These are phyloP conservation scores for Gastroboletus turbinatus DNA, from an alignment of 1,284 basidiomycete genomes.

Conservation along the genomic window DNA sequence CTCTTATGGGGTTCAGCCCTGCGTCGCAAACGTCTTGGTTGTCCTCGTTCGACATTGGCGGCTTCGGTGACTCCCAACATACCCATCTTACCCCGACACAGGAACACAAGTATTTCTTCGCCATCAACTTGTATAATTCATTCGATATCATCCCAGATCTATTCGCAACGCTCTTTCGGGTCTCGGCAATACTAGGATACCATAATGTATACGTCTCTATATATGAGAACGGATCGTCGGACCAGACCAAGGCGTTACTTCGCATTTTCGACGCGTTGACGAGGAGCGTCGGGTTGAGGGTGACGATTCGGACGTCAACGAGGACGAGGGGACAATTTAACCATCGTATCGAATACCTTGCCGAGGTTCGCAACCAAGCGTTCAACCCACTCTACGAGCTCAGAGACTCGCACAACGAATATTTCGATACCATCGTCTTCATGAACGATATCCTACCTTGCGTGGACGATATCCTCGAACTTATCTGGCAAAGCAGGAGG, in stretches of 20 bases:
- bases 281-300: slow-evolving; percentile 82
- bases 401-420: slow-evolving; percentile 84
- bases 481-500: slow-evolving; percentile 88
- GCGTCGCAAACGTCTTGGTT: slow-evolving; percentile 61
- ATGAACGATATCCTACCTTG: slow-evolving; percentile 98
- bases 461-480: slow-evolving; percentile 91
- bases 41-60: slow-evolving; percentile 47
- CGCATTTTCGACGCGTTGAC: slow-evolving; percentile 91
- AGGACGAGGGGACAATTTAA: slow-evolving; percentile 94
- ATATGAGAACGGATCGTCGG: slow-evolving; percentile 95
- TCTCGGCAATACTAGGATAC: slow-evolving; percentile 86
- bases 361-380: slow-evolving; percentile 93
- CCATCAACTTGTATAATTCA: slow-evolving; percentile 97
- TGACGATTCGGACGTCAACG: slow-evolving; percentile 88
- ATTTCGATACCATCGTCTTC: slow-evolving; percentile 93
- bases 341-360: slow-evolving; percentile 97
- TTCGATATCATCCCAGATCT: slow-evolving; percentile 96
- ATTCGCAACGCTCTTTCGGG: slow-evolving; percentile 92
- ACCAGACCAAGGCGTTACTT: slow-evolving; percentile 94
- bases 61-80: slow-evolving; percentile 44
- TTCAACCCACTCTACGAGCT: slow-evolving; percentile 92
- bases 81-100: slow-evolving; percentile 41
- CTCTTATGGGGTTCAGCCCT: slow-evolving; percentile 78
- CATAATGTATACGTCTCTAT: slow-evolving; percentile 97
- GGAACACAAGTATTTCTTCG: slow-evolving; percentile 96